Conservation (phyloP, 257 asterid species). For the Lantana camara region DNA sequence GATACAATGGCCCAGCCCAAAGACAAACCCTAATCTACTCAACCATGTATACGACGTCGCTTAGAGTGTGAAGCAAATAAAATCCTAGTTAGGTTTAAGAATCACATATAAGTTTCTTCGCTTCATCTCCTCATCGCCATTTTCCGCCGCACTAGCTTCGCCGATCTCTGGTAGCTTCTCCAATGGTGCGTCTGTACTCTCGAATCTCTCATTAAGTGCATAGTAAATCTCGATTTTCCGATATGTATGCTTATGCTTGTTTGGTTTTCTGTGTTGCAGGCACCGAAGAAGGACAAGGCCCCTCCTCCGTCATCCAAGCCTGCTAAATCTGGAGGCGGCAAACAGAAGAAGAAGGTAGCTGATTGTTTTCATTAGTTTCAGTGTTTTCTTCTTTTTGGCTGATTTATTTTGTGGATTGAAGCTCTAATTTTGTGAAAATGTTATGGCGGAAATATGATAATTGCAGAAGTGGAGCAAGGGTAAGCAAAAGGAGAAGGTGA, state of each 20-base stretch:
- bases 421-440: slow-evolving; percentile 5
- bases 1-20: neutral
- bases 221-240: neutral
- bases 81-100: slow-evolving; percentile 34
- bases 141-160: slow-evolving; percentile 21
- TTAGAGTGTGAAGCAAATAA: slow-evolving; percentile 4
- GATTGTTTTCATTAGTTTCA: neutral
- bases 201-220: neutral
- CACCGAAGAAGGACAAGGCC: slow-evolving; percentile 92
- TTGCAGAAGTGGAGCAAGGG: slow-evolving; percentile 73
- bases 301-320: slow-evolving; percentile 95
- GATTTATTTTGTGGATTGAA: neutral
- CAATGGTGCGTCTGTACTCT: slow-evolving; percentile 36
- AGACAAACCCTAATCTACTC: neutral
- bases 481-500: slow-evolving; percentile 97
- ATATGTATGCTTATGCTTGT: neutral
- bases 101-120: neutral
- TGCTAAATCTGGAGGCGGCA: slow-evolving; percentile 89
- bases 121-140: neutral
- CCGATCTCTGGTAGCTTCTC: slow-evolving; percentile 1
- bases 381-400: neutral
- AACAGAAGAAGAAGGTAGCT: slow-evolving; percentile 92
- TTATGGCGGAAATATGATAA: neutral
- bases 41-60: slow-evolving; percentile 7
- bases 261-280: slow-evolving; percentile 43